Percentiles rank a stretch among this genome's conserved stretches.
phyloP scores from a whole-genome alignment of 2,329 filamentous ascomycete species.

The Myriosclerotinia scirpicola region DNA sequence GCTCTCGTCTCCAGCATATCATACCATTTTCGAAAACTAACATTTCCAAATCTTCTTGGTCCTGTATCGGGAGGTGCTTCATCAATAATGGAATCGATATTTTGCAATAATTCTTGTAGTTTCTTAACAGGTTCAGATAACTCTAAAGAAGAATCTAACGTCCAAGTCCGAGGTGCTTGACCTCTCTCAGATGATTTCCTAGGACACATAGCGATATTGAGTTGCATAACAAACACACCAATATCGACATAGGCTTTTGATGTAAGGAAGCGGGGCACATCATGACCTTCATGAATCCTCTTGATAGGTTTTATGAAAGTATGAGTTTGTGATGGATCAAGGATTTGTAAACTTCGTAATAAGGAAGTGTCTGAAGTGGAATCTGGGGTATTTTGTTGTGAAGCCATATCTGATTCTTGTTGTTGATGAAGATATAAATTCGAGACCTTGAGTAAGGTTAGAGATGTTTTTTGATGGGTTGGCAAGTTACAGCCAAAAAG shows the following conservation, averaged over 20 bases:
- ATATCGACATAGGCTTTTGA: conserved; percentile 86
- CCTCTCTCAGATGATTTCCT: conserved; percentile 49
- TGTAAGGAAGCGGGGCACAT: conserved; percentile 77
- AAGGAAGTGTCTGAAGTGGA: not conserved
- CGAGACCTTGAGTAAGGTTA: not conserved
- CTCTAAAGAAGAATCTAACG: conserved; percentile 44
- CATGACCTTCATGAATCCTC: conserved; percentile 78
- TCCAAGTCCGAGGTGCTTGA: conserved; percentile 52
- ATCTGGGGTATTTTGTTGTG: not conserved
- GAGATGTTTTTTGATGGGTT: not conserved
- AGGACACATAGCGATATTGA: conserved; percentile 85
- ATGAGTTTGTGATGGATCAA: conserved; percentile 52
- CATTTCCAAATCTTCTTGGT: conserved; percentile 87
- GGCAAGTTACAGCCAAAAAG: not conserved
- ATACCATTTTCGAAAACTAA: conserved; percentile 85
- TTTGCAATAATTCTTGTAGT: conserved; percentile 65
- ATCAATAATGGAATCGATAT: conserved; percentile 66
- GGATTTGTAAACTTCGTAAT: conserved; percentile 31
- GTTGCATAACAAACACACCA: conserved; percentile 81
- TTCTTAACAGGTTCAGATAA: conserved; percentile 53
- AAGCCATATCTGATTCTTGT: conserved; percentile 6
- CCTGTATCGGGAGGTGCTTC: conserved; percentile 82
- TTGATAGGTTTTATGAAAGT: conserved; percentile 70
- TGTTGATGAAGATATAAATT: conserved; percentile 13
- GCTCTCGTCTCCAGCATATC: conserved; percentile 62